These are phyloP conservation scores for Pleurotus giganteus DNA, from an alignment of 768 basidiomycete genomes.

Conservation along the genomic window DNA sequence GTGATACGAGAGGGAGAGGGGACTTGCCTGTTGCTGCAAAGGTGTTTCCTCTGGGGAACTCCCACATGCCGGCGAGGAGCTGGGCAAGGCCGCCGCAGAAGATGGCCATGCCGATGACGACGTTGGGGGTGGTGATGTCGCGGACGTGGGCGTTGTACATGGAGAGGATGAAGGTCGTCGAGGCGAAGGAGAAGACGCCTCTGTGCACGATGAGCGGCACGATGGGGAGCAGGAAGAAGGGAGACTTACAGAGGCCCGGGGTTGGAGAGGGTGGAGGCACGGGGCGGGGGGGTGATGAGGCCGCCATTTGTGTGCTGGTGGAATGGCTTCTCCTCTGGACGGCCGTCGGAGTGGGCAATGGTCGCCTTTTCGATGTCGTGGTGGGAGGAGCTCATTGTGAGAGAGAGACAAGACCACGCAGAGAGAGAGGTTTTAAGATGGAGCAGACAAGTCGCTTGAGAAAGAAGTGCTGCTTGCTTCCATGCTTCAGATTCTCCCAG, in stretches of 20 bases:
- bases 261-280: slow-evolving; percentile 47
- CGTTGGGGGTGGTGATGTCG: slow-evolving; percentile 58
- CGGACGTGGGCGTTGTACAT: slow-evolving; percentile 67
- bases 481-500: too few relatives aligned
- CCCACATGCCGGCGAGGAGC: slow-evolving; percentile 83
- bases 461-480: too few relatives aligned
- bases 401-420: too few relatives aligned
- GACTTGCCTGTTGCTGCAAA: slow-evolving; percentile 65
- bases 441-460: too few relatives aligned
- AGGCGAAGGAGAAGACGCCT: slow-evolving; percentile 81
- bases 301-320: too few relatives aligned
- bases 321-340: not conserved
- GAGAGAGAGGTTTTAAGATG: too few relatives aligned
- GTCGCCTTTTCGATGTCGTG: not conserved
- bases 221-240: slow-evolving; percentile 5
- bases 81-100: slow-evolving; percentile 70
- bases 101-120: slow-evolving; percentile 51
- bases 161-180: slow-evolving; percentile 78
- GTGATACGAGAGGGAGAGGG: too few relatives aligned
- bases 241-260: slow-evolving; percentile 52
- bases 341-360: not conserved
- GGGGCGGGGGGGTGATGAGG: slow-evolving; percentile 21
- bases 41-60: slow-evolving; percentile 57
- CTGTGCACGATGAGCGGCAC: too few relatives aligned
- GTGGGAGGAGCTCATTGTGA: not conserved